A percentile compares a stretch with the other conserved stretches of the same genome.
Conservation (phyloP, 2,329 filamentous ascomycete genomes). For the Arthroderma sp. region DNA sequence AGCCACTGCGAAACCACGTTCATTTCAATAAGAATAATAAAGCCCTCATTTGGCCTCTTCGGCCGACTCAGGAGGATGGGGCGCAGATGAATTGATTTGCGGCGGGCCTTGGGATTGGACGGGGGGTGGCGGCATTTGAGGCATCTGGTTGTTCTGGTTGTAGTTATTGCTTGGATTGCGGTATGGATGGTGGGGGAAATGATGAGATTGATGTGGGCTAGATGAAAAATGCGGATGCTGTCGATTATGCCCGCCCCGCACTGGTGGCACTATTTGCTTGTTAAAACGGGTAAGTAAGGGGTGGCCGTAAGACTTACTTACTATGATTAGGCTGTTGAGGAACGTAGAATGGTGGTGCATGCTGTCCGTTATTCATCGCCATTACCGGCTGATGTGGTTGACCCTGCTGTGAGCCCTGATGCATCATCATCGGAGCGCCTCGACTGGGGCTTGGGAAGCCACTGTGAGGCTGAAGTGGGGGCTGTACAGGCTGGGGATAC, state of each 20-base stretch:
- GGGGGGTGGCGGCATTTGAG: constrained; percentile 31
- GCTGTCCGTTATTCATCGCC: constrained; percentile 62
- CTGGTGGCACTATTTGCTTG: constrained; percentile 41
- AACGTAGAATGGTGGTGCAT: constrained; percentile 59
- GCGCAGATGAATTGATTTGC: constrained; percentile 20
- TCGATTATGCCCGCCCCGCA: constrained; percentile 46
- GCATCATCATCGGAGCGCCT: constrained; percentile 83
- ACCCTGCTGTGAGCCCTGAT: constrained; percentile 85
- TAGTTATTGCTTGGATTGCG: constrained; percentile 44
- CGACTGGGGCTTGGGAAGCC: constrained; percentile 84
- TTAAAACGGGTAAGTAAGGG: constrained; percentile 25
- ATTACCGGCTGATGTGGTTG: constrained; percentile 56
- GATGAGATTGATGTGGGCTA: constrained; percentile 52
- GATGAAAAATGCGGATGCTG: constrained; percentile 50
- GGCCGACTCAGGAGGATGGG: constrained; percentile 29
- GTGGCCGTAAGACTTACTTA: constrained; percentile 38
- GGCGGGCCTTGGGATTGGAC: constrained; percentile 19
- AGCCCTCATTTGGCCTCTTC: constrained; percentile 39
- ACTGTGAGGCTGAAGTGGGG: constrained; percentile 44
- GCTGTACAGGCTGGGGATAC: constrained; percentile 40
- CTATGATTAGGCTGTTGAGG: constrained; percentile 60
- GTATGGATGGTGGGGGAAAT: constrained; percentile 46
- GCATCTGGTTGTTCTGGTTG: constrained; percentile 30
- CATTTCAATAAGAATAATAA: neutral
- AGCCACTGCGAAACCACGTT: no score